Conservation (phyloP, 176 grass and related monocot species). For the Zoysia pacifica region DNA sequence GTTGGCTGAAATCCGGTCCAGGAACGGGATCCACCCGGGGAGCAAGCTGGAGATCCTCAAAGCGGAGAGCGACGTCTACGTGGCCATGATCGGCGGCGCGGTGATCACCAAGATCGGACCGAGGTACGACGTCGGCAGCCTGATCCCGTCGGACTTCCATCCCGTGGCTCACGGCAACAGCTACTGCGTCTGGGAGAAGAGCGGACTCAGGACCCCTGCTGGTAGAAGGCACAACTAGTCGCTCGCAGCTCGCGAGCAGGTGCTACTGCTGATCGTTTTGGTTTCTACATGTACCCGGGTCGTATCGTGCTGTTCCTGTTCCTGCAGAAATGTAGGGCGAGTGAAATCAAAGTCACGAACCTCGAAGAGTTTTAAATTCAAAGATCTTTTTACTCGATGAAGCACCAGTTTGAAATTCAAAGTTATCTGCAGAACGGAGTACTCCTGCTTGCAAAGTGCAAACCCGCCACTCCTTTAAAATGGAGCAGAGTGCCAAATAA, state of each 20-base stretch:
- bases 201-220: background rate
- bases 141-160: slow-evolving; percentile 50
- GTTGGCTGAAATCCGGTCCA: slow-evolving; percentile 20
- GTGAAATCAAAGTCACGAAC: background rate
- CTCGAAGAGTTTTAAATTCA: background rate
- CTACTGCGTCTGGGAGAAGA: slow-evolving; percentile 60
- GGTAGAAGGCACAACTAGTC: slow-evolving; percentile 9
- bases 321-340: background rate
- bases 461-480: too few species aligned
- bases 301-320: background rate
- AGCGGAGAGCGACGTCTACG: slow-evolving; percentile 49
- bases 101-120: slow-evolving; percentile 49
- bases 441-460: too few species aligned
- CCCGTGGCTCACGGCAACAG: slow-evolving; percentile 25
- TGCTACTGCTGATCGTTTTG: background rate
- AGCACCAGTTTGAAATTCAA: too few species aligned
- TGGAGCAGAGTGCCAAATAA: too few species aligned
- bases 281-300: background rate
- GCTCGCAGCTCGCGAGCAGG: background rate
- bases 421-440: too few species aligned
- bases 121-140: slow-evolving; percentile 19
- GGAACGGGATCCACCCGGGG: slow-evolving; percentile 45
- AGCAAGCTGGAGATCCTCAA: slow-evolving; percentile 45
- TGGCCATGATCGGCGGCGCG: slow-evolving; percentile 36
- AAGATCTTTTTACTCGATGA: background rate